phyloP scores from a whole-genome alignment of 2,329 filamentous ascomycete species.

The Lasiodiplodia hormozganensis region DNA sequence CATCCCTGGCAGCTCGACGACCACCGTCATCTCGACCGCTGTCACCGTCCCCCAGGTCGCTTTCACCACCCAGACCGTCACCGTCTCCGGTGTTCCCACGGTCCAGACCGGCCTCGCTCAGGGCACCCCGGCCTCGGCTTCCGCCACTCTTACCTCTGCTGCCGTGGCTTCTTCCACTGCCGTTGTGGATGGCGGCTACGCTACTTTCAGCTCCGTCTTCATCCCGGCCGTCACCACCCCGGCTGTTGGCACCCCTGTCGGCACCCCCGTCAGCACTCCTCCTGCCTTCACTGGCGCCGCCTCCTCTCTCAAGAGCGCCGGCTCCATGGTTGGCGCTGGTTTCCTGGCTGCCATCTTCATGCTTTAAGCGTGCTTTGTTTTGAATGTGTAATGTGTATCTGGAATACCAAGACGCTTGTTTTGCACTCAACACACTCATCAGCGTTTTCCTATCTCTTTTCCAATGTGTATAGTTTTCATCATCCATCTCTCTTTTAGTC shows the following conservation, averaged over 20 bases:
- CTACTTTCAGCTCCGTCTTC: constrained; percentile 38
- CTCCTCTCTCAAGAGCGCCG: constrained; percentile 33
- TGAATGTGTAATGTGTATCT: constrained; percentile 30
- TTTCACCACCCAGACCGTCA: constrained; percentile 49
- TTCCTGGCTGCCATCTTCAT: constrained; percentile 25
- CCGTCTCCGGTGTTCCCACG: constrained; percentile 40
- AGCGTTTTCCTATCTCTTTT: constrained; percentile 2
- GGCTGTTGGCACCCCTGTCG: constrained; percentile 35
- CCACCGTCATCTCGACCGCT: constrained; percentile 45
- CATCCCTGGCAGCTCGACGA: constrained; percentile 41
- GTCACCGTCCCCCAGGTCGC: constrained; percentile 55
- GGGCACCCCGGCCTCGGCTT: constrained; percentile 40
- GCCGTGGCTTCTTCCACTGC: constrained; percentile 2
- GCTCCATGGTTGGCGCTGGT: constrained; percentile 25
- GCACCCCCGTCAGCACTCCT: constrained; percentile 34
- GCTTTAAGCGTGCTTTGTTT: constrained; percentile 13
- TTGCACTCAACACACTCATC: not conserved
- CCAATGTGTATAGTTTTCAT: constrained; percentile 4
- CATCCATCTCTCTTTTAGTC: constrained; percentile 5
- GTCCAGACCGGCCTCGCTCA: constrained; percentile 45
- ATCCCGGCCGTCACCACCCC: constrained; percentile 34
- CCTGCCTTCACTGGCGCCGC: constrained; percentile 44
- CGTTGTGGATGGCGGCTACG: not conserved
- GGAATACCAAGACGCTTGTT: constrained; percentile 11
- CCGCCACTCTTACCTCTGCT: constrained; percentile 34